These are phyloP conservation scores for Lactifluus pinguis DNA, from an alignment of 768 basidiomycete genomes.

Conservation along the genomic window DNA sequence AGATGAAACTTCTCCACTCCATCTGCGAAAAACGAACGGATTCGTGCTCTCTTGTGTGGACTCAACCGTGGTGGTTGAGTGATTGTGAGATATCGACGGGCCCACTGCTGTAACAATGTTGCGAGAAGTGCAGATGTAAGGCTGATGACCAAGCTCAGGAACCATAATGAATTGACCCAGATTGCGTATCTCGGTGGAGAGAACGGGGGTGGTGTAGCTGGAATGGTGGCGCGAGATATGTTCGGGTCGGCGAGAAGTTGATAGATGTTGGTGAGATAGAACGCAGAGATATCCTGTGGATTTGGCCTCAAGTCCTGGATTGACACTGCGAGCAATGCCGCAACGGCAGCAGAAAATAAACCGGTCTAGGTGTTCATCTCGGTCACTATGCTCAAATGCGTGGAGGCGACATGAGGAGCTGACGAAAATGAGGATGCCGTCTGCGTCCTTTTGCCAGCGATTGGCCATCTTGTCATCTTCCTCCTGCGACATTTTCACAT, in stretches of 20 bases:
- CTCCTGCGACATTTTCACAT: slow-evolving; percentile 15
- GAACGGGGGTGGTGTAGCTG: background rate
- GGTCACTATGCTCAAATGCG: no score
- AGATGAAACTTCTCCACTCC: background rate
- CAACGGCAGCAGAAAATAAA: background rate
- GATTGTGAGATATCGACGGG: background rate
- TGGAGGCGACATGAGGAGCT: background rate
- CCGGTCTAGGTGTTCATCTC: background rate
- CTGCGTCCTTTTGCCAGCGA: background rate
- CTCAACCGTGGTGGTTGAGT: background rate
- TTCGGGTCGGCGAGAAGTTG: background rate
- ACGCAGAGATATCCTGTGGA: background rate
- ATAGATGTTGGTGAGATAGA: background rate
- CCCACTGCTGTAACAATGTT: background rate
- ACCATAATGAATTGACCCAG: background rate
- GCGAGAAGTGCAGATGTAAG: background rate
- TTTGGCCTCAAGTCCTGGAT: background rate
- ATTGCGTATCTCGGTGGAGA: background rate
- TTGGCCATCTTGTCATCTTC: background rate
- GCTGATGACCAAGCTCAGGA: background rate
- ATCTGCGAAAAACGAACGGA: background rate
- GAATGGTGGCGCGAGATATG: background rate
- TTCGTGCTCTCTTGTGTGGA: background rate
- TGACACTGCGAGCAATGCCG: background rate
- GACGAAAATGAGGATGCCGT: background rate